These are phyloP conservation scores for Medicago truncatula DNA, from an alignment of 306 rosid genomes.

Conservation along the genomic window DNA sequence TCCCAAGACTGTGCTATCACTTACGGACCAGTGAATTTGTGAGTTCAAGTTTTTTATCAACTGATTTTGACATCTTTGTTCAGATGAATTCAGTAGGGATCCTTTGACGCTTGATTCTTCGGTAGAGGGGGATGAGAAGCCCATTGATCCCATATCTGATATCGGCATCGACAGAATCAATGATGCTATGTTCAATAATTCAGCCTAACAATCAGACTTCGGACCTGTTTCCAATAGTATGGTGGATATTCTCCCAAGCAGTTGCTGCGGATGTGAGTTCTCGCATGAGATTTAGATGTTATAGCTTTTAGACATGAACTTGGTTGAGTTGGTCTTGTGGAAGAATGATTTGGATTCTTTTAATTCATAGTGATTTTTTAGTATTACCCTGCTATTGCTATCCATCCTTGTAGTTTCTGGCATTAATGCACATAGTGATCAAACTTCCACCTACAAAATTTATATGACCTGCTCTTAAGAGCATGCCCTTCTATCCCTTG, in stretches of 20 bases:
- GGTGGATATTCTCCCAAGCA: conserved; percentile 9
- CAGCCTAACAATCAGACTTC: conserved; percentile 31
- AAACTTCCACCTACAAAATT: neutral
- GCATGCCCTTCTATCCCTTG: neutral
- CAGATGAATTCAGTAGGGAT: conserved; percentile 87
- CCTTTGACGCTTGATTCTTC: conserved; percentile 50
- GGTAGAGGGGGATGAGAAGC: conserved; percentile 59
- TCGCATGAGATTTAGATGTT: conserved; percentile 7
- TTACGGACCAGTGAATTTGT: conserved; percentile 3
- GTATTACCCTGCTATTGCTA: neutral
- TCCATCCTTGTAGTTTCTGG: neutral
- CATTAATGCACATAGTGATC: neutral
- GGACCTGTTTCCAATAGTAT: neutral
- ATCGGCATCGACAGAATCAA: conserved; percentile 68
- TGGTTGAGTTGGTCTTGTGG: conserved; percentile 16
- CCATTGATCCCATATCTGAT: conserved; percentile 82
- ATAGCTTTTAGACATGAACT: conserved; percentile 22
- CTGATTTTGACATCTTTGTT: conserved; percentile 29
- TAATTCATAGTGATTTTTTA: neutral
- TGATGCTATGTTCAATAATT: conserved; percentile 64
- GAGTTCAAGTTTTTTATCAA: conserved; percentile 5
- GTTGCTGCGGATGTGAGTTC: conserved; percentile 14
- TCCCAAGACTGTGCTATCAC: neutral
- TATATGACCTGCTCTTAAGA: neutral
- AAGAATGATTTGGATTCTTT: conserved; percentile 29